Percentiles rank a stretch among this genome's conserved stretches.
These are phyloP conservation scores for Sporothrix brunneoviolacea DNA, from an alignment of 2,329 filamentous ascomycete species.

Conservation along the genomic window DNA sequence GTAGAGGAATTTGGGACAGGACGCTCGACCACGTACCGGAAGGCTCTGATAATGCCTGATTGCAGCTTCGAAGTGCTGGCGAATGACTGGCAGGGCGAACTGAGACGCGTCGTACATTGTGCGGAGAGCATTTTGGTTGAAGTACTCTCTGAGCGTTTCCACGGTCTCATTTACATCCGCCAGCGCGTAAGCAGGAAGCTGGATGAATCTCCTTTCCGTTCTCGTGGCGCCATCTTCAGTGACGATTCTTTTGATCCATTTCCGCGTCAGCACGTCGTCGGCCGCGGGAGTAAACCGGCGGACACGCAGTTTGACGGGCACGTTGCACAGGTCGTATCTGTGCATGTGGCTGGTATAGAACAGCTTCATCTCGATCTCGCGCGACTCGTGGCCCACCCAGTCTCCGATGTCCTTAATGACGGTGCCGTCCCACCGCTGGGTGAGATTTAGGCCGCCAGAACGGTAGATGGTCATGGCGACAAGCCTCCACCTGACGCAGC, in stretches of 20 bases:
- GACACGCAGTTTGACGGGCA: slow-evolving; percentile 34
- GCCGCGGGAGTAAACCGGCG: slow-evolving; percentile 33
- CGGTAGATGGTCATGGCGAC: slow-evolving; percentile 36
- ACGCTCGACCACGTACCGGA: slow-evolving; percentile 11
- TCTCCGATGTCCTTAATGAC: slow-evolving; percentile 36
- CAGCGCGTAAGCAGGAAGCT: slow-evolving; percentile 16
- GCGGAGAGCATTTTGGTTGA: slow-evolving; percentile 25
- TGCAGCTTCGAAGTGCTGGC: slow-evolving; percentile 18
- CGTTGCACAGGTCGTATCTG: slow-evolving; percentile 30
- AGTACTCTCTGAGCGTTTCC: slow-evolving; percentile 25
- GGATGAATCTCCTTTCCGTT: neutral
- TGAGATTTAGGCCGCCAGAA: slow-evolving; percentile 37
- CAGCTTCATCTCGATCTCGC: slow-evolving; percentile 31
- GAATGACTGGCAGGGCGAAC: slow-evolving; percentile 7
- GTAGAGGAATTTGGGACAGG: too few relatives aligned
- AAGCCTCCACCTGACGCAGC: slow-evolving; percentile 39
- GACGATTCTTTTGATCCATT: slow-evolving; percentile 27
- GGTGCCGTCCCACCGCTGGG: slow-evolving; percentile 35
- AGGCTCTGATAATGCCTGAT: slow-evolving; percentile 20
- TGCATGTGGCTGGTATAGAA: slow-evolving; percentile 18
- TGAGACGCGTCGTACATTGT: slow-evolving; percentile 25
- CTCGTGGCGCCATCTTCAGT: neutral
- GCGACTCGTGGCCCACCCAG: slow-evolving; percentile 23
- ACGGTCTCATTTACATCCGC: slow-evolving; percentile 8
- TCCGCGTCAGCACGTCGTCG: slow-evolving; percentile 33